These are phyloP conservation scores for Cryptosporidium sp. DNA, from an alignment of 169 alveolate species.

Conservation along the genomic window DNA sequence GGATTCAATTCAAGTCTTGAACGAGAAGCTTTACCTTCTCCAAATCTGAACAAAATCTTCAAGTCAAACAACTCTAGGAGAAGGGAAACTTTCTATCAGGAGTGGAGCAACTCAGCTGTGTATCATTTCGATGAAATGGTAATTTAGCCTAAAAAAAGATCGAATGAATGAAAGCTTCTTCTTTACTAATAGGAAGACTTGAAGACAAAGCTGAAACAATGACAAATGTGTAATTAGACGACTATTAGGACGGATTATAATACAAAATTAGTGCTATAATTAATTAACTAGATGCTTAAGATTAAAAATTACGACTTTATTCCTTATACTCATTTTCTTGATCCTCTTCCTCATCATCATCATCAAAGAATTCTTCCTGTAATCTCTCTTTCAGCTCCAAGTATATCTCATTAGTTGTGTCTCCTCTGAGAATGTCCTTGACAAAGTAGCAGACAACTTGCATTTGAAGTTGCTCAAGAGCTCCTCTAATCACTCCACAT, in stretches of 20 bases:
- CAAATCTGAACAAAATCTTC: neutral
- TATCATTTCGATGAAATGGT: constrained; percentile 25
- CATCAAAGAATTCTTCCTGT: constrained; percentile 68
- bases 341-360: constrained; percentile 52
- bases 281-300: neutral
- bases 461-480: constrained; percentile 87
- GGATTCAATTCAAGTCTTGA: constrained; percentile 1
- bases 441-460: constrained; percentile 82
- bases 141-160: neutral
- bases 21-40: constrained; percentile 11
- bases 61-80: constrained; percentile 8
- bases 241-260: neutral
- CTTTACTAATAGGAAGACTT: neutral
- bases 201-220: neutral
- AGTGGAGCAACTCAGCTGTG: constrained; percentile 35
- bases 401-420: constrained; percentile 84
- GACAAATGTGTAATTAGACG: neutral
- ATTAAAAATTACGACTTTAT: neutral
- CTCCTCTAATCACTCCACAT: constrained; percentile 91
- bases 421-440: constrained; percentile 86
- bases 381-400: constrained; percentile 79
- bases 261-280: constrained; percentile 1
- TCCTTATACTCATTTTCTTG: constrained; percentile 46
- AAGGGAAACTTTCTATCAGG: constrained; percentile 15
- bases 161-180: neutral